Percentiles rank a stretch among this genome's conserved stretches.
Conservation (phyloP, 805 yeast species). For the Cyberlindnera subsufficiens region DNA sequence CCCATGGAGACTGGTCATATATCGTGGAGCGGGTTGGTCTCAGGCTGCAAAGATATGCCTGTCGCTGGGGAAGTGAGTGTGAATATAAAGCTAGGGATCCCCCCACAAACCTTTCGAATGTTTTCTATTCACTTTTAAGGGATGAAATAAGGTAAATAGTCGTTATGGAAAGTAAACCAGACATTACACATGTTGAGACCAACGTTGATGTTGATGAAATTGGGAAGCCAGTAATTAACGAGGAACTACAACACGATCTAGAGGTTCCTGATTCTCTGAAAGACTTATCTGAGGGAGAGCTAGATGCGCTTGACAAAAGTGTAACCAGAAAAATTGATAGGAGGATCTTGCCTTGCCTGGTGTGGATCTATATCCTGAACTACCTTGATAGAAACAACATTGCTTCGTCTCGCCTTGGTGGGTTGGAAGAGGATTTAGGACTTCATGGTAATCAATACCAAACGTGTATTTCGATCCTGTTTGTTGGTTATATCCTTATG, state of each 20-base stretch:
- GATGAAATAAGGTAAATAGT: not conserved
- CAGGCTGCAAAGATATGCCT: no score
- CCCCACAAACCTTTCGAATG: no score
- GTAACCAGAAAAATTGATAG: conserved; percentile 43
- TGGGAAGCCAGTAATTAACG: conserved; percentile 5
- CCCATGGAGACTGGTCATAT: no score
- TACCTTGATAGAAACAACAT: conserved; percentile 45
- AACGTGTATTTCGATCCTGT: conserved; percentile 46
- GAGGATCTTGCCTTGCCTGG: conserved; percentile 44
- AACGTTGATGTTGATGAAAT: not conserved
- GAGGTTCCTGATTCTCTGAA: conserved; percentile 20
- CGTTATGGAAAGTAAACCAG: not conserved
- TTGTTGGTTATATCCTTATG: conserved; percentile 45
- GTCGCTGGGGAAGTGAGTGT: no score
- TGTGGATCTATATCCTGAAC: conserved; percentile 45
- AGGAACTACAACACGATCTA: conserved; percentile 8
- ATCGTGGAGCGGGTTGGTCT: no score
- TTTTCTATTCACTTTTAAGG: not conserved
- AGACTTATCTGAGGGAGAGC: conserved; percentile 31
- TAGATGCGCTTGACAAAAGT: conserved; percentile 35
- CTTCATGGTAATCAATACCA: conserved; percentile 40
- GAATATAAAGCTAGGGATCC: no score
- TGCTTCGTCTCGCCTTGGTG: conserved; percentile 44
- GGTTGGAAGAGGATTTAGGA: conserved; percentile 39
- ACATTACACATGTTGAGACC: not conserved